These are phyloP conservation scores for Cryptococcus sp. DNA, from an alignment of 1,284 basidiomycete species.

Conservation along the genomic window DNA sequence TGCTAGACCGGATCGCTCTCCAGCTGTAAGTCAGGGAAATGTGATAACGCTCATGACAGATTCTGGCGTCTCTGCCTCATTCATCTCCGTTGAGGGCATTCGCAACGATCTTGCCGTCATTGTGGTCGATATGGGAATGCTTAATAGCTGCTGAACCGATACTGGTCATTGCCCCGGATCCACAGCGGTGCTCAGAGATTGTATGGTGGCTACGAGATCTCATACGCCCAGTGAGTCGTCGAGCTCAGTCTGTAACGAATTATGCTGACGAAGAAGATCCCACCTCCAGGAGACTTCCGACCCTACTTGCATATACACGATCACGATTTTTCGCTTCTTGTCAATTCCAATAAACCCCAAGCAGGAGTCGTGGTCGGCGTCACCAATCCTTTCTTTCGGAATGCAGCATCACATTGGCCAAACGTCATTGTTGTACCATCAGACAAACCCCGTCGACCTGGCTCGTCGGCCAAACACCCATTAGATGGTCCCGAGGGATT, in stretches of 20 bases:
- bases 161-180: conserved; percentile 76
- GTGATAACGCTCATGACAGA: conserved; percentile 49
- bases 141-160: conserved; percentile 82
- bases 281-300: conserved; percentile 76
- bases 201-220: conserved; percentile 89
- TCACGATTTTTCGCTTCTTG: conserved; percentile 67
- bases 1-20: conserved; percentile 6
- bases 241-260: neutral
- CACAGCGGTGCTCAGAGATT: conserved; percentile 68
- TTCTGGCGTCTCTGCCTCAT: conserved; percentile 71
- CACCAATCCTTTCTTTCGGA: conserved; percentile 91
- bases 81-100: conserved; percentile 68
- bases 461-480: neutral
- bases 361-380: conserved; percentile 81
- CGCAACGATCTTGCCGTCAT: conserved; percentile 65
- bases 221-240: conserved; percentile 65
- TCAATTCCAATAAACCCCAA: conserved; percentile 79
- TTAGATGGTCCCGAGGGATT: conserved; percentile 59
- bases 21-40: conserved; percentile 5
- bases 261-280: conserved; percentile 56
- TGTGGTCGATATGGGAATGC: conserved; percentile 96
- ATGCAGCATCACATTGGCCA: conserved; percentile 86
- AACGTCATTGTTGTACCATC: conserved; percentile 57
- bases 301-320: conserved; percentile 98
- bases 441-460: conserved; percentile 26